A percentile compares a stretch with the other conserved stretches of the same genome.
Evolutionary conservation across 495 filamentous ascomycete species (phyloP).

Genomic region (Lichenothelia convexa): DNA sequence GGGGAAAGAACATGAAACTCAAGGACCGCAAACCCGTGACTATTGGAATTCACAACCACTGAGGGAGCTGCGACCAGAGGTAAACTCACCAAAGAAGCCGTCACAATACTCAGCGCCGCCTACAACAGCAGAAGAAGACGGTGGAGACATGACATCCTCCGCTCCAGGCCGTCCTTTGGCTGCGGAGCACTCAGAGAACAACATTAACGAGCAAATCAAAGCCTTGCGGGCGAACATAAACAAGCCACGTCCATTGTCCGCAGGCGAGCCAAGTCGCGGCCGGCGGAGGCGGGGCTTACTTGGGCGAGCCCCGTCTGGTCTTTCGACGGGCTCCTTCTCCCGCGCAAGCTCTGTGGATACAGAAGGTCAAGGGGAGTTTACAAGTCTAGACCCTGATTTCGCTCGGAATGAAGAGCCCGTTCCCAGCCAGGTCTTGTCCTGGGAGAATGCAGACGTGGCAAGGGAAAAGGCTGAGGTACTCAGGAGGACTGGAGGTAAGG

Average conservation of each 20-base stretch:
- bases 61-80: constrained; percentile 10
- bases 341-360: constrained; percentile 1
- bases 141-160: not conserved
- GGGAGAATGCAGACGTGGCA: not conserved
- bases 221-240: constrained; percentile 4
- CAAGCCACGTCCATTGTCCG: constrained; percentile 5
- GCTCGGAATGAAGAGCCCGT: too few species aligned
- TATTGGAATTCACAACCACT: not conserved
- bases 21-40: not conserved
- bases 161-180: not conserved
- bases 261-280: not conserved
- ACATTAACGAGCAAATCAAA: constrained; percentile 3
- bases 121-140: too few species aligned
- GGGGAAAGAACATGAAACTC: not conserved
- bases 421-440: not conserved
- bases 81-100: constrained; percentile 12
- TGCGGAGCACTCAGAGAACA: constrained; percentile 1
- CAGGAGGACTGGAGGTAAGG: too few species aligned
- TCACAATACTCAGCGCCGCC: not conserved
- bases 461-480: not conserved
- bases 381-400: too few species aligned
- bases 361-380: too few species aligned
- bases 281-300: not conserved
- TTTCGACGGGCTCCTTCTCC: not conserved
- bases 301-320: constrained; percentile 1